Percentiles rank a stretch among this genome's conserved stretches.
These are phyloP conservation scores for Aspergillus sp. DNA, from an alignment of 2,329 filamentous ascomycete species.

Conservation along the genomic window DNA sequence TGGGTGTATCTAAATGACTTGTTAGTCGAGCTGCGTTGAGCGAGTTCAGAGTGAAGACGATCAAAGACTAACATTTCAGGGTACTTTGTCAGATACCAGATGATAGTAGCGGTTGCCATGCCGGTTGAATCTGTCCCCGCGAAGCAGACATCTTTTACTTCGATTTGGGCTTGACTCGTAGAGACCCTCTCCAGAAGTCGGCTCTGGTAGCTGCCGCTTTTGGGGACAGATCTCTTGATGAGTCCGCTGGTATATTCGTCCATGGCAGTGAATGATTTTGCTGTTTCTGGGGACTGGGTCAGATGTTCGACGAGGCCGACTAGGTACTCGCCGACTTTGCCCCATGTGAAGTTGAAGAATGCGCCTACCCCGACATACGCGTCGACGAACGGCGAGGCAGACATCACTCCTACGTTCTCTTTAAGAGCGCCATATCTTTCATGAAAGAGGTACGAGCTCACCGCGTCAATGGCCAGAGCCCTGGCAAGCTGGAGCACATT, in stretches of 20 bases:
- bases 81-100: constrained; percentile 46
- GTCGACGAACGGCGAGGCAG: constrained; percentile 54
- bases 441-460: constrained; percentile 55
- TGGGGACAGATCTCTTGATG: constrained; percentile 33
- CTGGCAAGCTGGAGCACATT: constrained; percentile 50
- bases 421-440: constrained; percentile 51
- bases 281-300: constrained; percentile 31
- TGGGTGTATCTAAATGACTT: constrained; percentile 24
- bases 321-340: constrained; percentile 34
- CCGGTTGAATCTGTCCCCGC: constrained; percentile 56
- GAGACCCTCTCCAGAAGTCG: constrained; percentile 48
- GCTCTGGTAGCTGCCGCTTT: constrained; percentile 48
- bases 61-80: constrained; percentile 36
- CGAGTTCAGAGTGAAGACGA: background rate
- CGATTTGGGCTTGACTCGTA: constrained; percentile 47
- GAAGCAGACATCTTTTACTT: constrained; percentile 57
- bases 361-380: constrained; percentile 55
- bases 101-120: constrained; percentile 52
- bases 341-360: constrained; percentile 53
- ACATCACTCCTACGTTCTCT: constrained; percentile 39
- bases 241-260: constrained; percentile 46
- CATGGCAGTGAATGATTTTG: constrained; percentile 40
- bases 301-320: constrained; percentile 36
- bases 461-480: constrained; percentile 54
- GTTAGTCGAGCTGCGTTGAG: background rate